Evolutionary conservation across 441 rosid genomes (phyloP), one percentile per base, ranked within the genome.

Genomic region (Erodium trifolium): DNA sequence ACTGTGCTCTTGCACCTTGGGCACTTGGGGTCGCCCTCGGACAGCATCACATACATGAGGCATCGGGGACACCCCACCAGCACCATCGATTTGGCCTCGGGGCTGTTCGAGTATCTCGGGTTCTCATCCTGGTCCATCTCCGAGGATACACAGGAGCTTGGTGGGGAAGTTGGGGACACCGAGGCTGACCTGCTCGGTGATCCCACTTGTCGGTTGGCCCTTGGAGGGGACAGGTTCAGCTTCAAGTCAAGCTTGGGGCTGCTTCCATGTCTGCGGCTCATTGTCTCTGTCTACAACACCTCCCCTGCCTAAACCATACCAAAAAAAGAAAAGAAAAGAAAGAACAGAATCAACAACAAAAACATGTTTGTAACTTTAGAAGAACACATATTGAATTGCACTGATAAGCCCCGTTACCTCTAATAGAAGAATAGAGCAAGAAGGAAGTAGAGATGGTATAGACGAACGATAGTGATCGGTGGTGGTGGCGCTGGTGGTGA

Each of bases 1-100:
- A 94, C 98, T n/a, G 99, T 84, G 78, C 99, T 92, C 87, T 92
- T 87, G 85, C 99, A 94, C 79, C 87, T 92, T 62, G 96, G 99
- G 75, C 99, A 94, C 70, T 88, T 88, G 47, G 99, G 91, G 63
- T 92, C 98, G 45, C 90, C 86, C 74, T 23, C 27, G 27, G 27
- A 23, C 27, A 23, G 27, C 27, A 23, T 23, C 27, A 23, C 27
- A 23, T 23, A 94, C 96, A 94, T 92, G 70, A 92, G 88, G 80
- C 99, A 94, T 67, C 96, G 84, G 1, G 97, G 99, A 53, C 99
- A 94, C 0, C 99, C 98, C 3, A 90, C 98, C 3, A 94, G 92
- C 67, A 90, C 84, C 99, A 94, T 94, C 34, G 98, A 86, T 1
- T 89, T 82, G 16, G 96, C 84, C 74, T 92, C 98, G 6, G 97